These are phyloP conservation scores for Plectosphaerella plurivora DNA, from an alignment of 2,329 filamentous ascomycete species.

Conservation along the genomic window DNA sequence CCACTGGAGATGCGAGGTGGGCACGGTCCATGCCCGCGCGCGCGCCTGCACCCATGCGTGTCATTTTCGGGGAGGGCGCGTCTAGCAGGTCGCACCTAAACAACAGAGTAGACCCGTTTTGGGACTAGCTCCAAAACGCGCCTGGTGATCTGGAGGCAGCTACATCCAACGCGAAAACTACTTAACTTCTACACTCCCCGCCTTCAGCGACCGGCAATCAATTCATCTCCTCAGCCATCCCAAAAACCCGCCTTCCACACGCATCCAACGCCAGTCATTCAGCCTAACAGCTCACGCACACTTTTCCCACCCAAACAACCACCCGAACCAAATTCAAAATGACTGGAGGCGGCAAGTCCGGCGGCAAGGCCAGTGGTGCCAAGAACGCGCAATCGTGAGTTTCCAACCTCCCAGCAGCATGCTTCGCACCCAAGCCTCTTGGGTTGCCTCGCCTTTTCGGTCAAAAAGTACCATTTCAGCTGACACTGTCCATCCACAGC, in stretches of 20 bases:
- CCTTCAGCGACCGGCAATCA: conserved; percentile 20
- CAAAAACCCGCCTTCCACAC: conserved; percentile 33
- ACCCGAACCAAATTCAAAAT: conserved; percentile 66
- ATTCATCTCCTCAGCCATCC: conserved; percentile 22
- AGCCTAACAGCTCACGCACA: conserved; percentile 14
- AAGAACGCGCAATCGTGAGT: conserved; percentile 99
- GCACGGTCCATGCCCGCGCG: background rate
- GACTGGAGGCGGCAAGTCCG: conserved; percentile 99
- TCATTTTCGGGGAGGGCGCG: conserved; percentile 2
- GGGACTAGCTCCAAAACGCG: conserved; percentile 21
- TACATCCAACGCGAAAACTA: conserved; percentile 45
- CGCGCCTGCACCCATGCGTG: background rate
- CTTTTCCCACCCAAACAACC: conserved; percentile 14
- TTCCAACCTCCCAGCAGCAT: conserved; percentile 18
- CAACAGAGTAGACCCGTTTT: conserved; percentile 13
- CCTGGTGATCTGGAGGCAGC: conserved; percentile 47
- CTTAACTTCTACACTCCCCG: conserved; percentile 48
- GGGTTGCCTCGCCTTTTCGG: background rate
- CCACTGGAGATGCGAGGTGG: background rate
- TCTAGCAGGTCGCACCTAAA: background rate
- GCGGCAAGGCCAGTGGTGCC: conserved; percentile 97
- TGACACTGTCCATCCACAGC: conserved; percentile 46
- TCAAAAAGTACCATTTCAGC: conserved; percentile 11
- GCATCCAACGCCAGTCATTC: conserved; percentile 19
- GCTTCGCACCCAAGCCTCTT: conserved; percentile 24